Evolutionary conservation across 2,329 filamentous ascomycete genomes (phyloP), one percentile per base, ranked within the genome.

Genomic region (Neoarthrinium moseri): DNA sequence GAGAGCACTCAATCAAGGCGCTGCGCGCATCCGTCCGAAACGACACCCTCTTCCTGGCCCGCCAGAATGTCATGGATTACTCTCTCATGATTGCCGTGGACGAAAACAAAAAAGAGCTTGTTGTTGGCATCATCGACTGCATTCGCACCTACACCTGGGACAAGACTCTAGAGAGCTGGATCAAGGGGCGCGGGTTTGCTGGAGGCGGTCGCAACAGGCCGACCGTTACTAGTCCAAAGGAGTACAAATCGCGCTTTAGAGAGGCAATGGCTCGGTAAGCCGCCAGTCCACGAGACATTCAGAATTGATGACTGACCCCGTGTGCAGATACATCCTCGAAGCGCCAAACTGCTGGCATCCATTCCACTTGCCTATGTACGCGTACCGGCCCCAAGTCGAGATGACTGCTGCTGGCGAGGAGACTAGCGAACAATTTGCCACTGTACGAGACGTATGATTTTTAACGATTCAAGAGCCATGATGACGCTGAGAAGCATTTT

Each of bases 111-210:
- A 91, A 92, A 59, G 92, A 99, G 68, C 81, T 99, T 12, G 90
- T 97, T 12, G 91, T 99, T 2, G 94, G 94, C 4, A 97, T 99
- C 59, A 97, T 99, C 53, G 92, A 99, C 65, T 97, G 94, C 65
- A 97, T 99, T 55, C 84, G 94, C 45, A 99, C 94, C 0, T 99
- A 97, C 64, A 99, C 94, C 0, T 99, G 94, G 91, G 94, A 99
- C 73, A 99, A 99, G 77, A 96, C 96, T 64, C 80, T 99, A n/a
- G 94, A 99, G 71, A 94, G 87, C 45, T 99, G 94, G 94, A 96
- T 99, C 78, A 99, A 99, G 68, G 91, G 97, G 62, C 87, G 92
- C 30, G 94, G 89, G 1, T 90, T 91, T 58, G 87, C 81, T 1
- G 83, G 84, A 5, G 83, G 85, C 47, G 84, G 85, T 23, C 83